Conservation (phyloP, 106 monocot genomes). For the Acanthochlamys bracteata region DNA sequence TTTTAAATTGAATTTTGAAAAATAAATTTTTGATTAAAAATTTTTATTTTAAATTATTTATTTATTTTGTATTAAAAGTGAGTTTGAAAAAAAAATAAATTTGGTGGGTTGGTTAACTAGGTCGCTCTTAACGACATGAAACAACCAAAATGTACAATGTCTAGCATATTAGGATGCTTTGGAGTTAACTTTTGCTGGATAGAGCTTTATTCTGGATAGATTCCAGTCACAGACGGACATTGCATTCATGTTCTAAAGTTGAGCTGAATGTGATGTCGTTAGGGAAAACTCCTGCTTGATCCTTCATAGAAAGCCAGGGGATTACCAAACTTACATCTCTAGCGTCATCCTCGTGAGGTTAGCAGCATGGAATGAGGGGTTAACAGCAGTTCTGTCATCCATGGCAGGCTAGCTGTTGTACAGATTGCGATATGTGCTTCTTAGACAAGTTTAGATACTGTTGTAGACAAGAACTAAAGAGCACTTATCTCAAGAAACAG, state of each 20-base stretch:
- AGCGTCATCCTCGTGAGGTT: slow-evolving; percentile 49
- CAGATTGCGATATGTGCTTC: slow-evolving; percentile 71
- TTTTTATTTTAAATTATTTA: too few relatives aligned
- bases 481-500: too few relatives aligned
- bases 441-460: slow-evolving; percentile 17
- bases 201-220: slow-evolving; percentile 46
- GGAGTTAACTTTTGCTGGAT: slow-evolving; percentile 64
- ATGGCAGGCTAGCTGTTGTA: slow-evolving; percentile 89
- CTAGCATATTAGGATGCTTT: too few relatives aligned
- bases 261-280: slow-evolving; percentile 49
- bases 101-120: too few relatives aligned
- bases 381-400: slow-evolving; percentile 97
- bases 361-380: slow-evolving; percentile 84
- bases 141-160: background rate
- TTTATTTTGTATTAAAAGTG: too few relatives aligned
- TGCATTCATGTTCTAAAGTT: slow-evolving; percentile 60
- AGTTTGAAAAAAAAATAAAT: too few relatives aligned
- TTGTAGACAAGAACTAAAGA: background rate
- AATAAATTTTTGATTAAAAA: too few relatives aligned
- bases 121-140: too few relatives aligned
- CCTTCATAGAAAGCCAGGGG: slow-evolving; percentile 75
- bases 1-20: too few relatives aligned
- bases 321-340: slow-evolving; percentile 60
- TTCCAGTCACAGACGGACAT: slow-evolving; percentile 58
- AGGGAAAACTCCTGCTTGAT: slow-evolving; percentile 78